Base-by-base conservation (phyloP, 768 basidiomycete genomes). In the Russula abietina region DNA sequence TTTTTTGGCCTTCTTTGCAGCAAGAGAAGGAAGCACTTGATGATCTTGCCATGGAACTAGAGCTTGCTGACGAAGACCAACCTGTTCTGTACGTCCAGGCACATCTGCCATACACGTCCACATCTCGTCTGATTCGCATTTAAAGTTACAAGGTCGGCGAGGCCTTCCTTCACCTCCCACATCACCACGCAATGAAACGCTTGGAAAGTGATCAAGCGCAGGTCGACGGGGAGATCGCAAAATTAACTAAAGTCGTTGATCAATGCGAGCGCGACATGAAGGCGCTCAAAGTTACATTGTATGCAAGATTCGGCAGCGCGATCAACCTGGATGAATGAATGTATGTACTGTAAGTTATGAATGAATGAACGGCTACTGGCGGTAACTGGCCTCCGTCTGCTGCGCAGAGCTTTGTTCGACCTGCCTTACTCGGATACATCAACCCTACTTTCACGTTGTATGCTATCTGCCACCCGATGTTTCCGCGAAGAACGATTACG, bases 21-120 rank as follows among this genome's bases (percentile, higher is more conserved):
- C 86, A 90, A 81, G 93, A 96, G 76, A 95, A 95, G 75, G 95
- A 97, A 69, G 89, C 93, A 2, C 82, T 96, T 16, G 93, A 96
- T 63, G 95, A 98, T 72, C 81, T 97, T 33, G 76, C 84, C 1
- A 89, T 82, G 50, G 95, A 97, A 70, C 81, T 98, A 26, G 93
- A 96, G 71, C 83, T 98, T 11, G 85, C 87, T 1, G 93, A 96
- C 65, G 93, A 95, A 68, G 88, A 91, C 61, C 82, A 90, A 60
- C 78, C 79, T 0, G 85, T 97, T 4, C 70, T 93, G 90, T 93
- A 68, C 60, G 88, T 73, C 41, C 38, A 4, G n/a, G 5, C 43
- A 63, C 9, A 32, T 17, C 33, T 56, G 19, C 36, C 30, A n/a
- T 50, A 41, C 28, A 46, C 50, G 62, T 62, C 30, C 57, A n/a